Conservation (phyloP, 1,139 yeast genomes). For the Debaryomyces udenii region DNA sequence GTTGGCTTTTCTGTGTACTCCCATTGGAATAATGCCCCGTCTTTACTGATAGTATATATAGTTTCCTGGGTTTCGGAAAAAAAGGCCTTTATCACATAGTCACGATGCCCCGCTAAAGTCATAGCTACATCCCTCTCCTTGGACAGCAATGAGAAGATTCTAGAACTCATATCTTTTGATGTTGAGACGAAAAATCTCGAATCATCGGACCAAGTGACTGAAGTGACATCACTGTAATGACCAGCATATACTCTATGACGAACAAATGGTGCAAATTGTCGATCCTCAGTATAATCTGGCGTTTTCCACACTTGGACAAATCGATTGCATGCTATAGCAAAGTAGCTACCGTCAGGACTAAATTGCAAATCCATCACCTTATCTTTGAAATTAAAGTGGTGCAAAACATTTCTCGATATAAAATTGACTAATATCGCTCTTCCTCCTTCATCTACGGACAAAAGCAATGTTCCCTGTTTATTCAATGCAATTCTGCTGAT, state of each 20-base stretch:
- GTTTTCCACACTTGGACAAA: slow-evolving; percentile 94
- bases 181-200: slow-evolving; percentile 85
- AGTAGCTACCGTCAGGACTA: slow-evolving; percentile 85
- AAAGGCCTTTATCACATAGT: slow-evolving; percentile 82
- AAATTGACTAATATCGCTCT: slow-evolving; percentile 90
- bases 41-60: slow-evolving; percentile 89
- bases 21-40: slow-evolving; percentile 94
- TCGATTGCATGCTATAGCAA: slow-evolving; percentile 84
- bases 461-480: slow-evolving; percentile 73
- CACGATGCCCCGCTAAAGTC: slow-evolving; percentile 91
- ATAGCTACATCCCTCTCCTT: slow-evolving; percentile 81
- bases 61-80: slow-evolving; percentile 84
- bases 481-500: slow-evolving; percentile 80
- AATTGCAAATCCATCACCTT: slow-evolving; percentile 73
- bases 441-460: slow-evolving; percentile 92
- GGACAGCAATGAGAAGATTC: slow-evolving; percentile 76
- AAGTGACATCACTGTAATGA: slow-evolving; percentile 80
- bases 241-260: slow-evolving; percentile 91
- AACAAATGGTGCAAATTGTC: slow-evolving; percentile 95
- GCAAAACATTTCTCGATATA: slow-evolving; percentile 81
- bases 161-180: slow-evolving; percentile 87
- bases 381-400: slow-evolving; percentile 91
- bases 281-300: slow-evolving; percentile 69
- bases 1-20: slow-evolving; percentile 65
- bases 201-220: slow-evolving; percentile 87